A percentile compares a stretch with the other conserved stretches of the same genome.
phyloP scores from a whole-genome alignment of 208 protist genomes.

The Leishmania gerbilli region DNA sequence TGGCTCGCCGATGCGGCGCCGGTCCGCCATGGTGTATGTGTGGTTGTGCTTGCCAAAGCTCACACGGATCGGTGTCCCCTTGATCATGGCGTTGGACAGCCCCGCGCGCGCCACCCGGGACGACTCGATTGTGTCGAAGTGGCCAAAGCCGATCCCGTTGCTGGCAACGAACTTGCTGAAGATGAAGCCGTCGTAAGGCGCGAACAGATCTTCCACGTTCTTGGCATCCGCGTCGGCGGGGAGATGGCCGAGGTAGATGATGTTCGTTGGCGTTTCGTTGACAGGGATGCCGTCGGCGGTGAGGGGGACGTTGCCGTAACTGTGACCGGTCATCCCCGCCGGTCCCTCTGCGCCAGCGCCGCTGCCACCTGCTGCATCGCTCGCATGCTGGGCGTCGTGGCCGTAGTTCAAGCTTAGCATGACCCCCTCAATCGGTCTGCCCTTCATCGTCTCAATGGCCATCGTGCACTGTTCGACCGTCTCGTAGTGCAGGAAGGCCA shows the following conservation, averaged over 20 bases:
- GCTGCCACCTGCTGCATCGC: conserved; percentile 8
- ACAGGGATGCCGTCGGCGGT: conserved; percentile 51
- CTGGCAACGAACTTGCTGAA: conserved; percentile 67
- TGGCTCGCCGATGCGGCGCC: conserved; percentile 35
- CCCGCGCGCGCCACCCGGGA: conserved; percentile 58
- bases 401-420: conserved; percentile 88
- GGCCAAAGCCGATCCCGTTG: conserved; percentile 81
- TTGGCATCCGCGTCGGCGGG: conserved; percentile 59
- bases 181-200: conserved; percentile 86
- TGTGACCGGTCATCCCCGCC: conserved; percentile 8
- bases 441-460: conserved; percentile 78
- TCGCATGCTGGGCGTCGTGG: conserved; percentile 42
- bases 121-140: conserved; percentile 79
- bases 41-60: conserved; percentile 88
- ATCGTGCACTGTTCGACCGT: conserved; percentile 82
- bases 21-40: conserved; percentile 67
- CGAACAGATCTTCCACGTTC: conserved; percentile 74
- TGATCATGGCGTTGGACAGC: conserved; percentile 53
- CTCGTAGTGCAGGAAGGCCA: conserved; percentile 89
- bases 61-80: conserved; percentile 74
- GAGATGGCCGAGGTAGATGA: conserved; percentile 85
- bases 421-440: conserved; percentile 66
- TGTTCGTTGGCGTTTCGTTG: conserved; percentile 81
- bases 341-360: conserved; percentile 8
- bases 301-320: conserved; percentile 14